Evolutionary conservation across 1,139 yeast genomes (phyloP).

Genomic region (Debaryomyces nepalensis): DNA sequence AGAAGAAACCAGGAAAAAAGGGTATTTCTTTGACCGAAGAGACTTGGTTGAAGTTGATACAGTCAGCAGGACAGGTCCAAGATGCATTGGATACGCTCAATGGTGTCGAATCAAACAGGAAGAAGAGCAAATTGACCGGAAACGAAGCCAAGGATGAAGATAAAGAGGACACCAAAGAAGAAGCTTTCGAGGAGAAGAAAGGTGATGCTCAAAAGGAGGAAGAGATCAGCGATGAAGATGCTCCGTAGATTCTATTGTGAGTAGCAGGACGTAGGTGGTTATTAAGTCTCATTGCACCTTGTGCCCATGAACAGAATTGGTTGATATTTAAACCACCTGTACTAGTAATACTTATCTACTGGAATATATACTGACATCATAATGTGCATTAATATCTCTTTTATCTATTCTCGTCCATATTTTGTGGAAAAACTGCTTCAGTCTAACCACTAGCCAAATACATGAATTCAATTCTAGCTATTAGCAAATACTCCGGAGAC

Average conservation of each 20-base stretch:
- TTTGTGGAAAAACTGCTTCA: no score
- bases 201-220: slow-evolving; percentile 10
- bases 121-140: slow-evolving; percentile 14
- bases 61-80: slow-evolving; percentile 57
- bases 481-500: no score
- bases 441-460: no score
- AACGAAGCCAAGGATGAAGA: slow-evolving; percentile 15
- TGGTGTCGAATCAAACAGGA: slow-evolving; percentile 21
- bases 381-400: no score
- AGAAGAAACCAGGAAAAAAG: slow-evolving; percentile 77
- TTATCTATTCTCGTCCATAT: no score
- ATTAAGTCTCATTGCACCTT: no score
- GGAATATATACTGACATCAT: no score
- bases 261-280: no score
- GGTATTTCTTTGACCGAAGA: slow-evolving; percentile 82
- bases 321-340: no score
- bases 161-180: slow-evolving; percentile 17
- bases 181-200: no score
- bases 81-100: slow-evolving; percentile 60
- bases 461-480: no score
- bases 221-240: slow-evolving; percentile 11
- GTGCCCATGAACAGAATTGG: no score
- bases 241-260: background rate
- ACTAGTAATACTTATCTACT: background rate
- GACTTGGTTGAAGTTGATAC: slow-evolving; percentile 62